These are phyloP conservation scores for Hemileccinum hortonii DNA, from an alignment of 1,284 basidiomycete species.

Conservation along the genomic window DNA sequence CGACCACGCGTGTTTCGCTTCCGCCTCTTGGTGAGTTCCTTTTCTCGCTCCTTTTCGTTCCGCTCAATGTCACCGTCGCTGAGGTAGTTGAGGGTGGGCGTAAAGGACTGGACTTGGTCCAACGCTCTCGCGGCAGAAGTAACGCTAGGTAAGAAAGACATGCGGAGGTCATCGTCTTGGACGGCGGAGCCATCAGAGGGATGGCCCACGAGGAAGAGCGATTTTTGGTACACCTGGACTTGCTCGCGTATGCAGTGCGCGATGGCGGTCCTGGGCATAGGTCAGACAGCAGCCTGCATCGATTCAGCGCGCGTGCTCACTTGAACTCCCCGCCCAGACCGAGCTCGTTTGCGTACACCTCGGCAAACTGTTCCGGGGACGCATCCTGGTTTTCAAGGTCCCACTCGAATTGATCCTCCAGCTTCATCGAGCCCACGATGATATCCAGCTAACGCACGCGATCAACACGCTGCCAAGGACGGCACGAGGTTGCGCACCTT, in stretches of 20 bases:
- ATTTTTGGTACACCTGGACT: slow-evolving; percentile 88
- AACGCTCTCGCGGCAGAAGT: slow-evolving; percentile 67
- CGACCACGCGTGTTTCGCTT: slow-evolving; percentile 88
- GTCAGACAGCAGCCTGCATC: slow-evolving; percentile 9
- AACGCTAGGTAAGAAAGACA: slow-evolving; percentile 84
- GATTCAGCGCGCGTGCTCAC: slow-evolving; percentile 47
- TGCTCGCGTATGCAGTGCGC: slow-evolving; percentile 97
- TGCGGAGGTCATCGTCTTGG: slow-evolving; percentile 89
- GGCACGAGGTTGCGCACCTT: slow-evolving; percentile 58
- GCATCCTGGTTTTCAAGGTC: slow-evolving; percentile 80
- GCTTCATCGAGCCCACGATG: slow-evolving; percentile 88
- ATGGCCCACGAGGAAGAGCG: slow-evolving; percentile 89
- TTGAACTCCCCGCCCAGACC: slow-evolving; percentile 92
- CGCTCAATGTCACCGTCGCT: slow-evolving; percentile 86
- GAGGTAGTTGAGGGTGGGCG: slow-evolving; percentile 86
- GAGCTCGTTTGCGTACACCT: slow-evolving; percentile 83
- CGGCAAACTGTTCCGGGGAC: slow-evolving; percentile 92
- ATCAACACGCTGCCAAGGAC: slow-evolving; percentile 6
- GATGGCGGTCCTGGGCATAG: slow-evolving; percentile 78
- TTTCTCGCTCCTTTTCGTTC: slow-evolving; percentile 91
- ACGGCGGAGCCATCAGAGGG: slow-evolving; percentile 77
- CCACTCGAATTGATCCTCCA: slow-evolving; percentile 99
- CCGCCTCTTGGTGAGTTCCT: slow-evolving; percentile 81
- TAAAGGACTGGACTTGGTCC: slow-evolving; percentile 77
- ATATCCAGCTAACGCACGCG: slow-evolving; percentile 76